Evolutionary conservation across 371 early-diverging fungal species (phyloP).

Genomic region (Umbelopsis sp.): DNA sequence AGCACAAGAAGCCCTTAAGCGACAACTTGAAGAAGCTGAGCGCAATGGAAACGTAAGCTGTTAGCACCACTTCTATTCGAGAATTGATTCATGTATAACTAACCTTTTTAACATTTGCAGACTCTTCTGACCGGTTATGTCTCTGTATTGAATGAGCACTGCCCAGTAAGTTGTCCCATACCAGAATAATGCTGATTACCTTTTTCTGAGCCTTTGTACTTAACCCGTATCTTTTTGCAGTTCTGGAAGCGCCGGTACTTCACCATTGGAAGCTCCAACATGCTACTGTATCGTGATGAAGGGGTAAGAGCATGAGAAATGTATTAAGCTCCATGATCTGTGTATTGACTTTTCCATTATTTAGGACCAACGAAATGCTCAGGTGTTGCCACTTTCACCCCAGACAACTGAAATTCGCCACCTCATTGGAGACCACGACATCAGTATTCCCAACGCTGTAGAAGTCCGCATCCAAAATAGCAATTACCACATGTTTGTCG

Average conservation of each 20-base stretch:
- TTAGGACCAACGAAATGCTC: conserved; percentile 24
- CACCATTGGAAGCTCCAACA: conserved; percentile 27
- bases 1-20: conserved; percentile 27
- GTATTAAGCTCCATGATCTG: background rate
- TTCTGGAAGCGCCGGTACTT: conserved; percentile 43
- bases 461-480: background rate
- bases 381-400: conserved; percentile 24
- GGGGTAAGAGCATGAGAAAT: background rate
- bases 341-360: too few species aligned
- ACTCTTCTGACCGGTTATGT: background rate
- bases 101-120: background rate
- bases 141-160: background rate
- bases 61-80: background rate
- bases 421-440: conserved; percentile 7
- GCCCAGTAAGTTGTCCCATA: background rate
- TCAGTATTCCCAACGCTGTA: conserved; percentile 16
- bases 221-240: conserved; percentile 17
- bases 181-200: background rate
- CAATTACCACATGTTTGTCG: conserved; percentile 3
- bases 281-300: conserved; percentile 27
- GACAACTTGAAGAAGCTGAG: conserved; percentile 1
- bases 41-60: conserved; percentile 4
- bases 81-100: background rate
- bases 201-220: background rate
- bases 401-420: background rate